These are phyloP conservation scores for Lipomyces sp. DNA, from an alignment of 805 yeast genomes.

Conservation along the genomic window DNA sequence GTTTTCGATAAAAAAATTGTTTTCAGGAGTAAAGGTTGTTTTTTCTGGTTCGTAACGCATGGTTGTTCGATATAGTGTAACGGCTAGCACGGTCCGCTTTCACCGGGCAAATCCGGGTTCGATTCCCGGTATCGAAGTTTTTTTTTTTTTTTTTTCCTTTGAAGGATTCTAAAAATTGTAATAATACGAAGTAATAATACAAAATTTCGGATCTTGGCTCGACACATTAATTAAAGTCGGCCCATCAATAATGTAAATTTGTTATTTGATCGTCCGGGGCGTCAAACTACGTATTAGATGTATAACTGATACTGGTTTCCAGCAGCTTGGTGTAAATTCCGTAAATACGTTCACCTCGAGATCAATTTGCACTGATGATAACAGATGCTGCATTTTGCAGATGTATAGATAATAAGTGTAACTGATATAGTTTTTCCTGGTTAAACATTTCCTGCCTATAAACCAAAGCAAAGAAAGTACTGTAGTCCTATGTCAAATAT, in stretches of 20 bases:
- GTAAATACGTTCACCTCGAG: background rate
- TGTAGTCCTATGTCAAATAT: background rate
- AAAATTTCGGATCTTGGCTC: no score
- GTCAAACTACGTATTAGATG: no score
- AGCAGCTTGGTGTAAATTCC: background rate
- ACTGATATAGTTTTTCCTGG: background rate
- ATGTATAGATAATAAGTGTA: background rate
- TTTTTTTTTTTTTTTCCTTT: constrained; percentile 6
- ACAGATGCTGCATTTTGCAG: background rate
- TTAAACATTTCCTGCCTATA: background rate
- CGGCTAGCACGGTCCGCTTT: constrained; percentile 84
- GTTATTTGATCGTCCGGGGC: no score
- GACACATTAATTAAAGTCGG: no score
- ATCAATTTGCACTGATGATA: background rate
- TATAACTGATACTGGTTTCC: background rate
- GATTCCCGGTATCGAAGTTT: constrained; percentile 45
- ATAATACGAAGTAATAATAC: no score
- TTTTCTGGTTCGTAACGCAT: background rate
- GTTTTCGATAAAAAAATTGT: no score
- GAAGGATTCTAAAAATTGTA: background rate
- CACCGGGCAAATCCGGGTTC: constrained; percentile 65
- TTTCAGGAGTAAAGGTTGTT: no score
- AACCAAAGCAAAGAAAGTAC: background rate
- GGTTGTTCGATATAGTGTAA: constrained; percentile 67
- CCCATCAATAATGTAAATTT: no score